Evolutionary conservation across 768 basidiomycete species (phyloP).

Genomic region (Lactarius deliciosus): DNA sequence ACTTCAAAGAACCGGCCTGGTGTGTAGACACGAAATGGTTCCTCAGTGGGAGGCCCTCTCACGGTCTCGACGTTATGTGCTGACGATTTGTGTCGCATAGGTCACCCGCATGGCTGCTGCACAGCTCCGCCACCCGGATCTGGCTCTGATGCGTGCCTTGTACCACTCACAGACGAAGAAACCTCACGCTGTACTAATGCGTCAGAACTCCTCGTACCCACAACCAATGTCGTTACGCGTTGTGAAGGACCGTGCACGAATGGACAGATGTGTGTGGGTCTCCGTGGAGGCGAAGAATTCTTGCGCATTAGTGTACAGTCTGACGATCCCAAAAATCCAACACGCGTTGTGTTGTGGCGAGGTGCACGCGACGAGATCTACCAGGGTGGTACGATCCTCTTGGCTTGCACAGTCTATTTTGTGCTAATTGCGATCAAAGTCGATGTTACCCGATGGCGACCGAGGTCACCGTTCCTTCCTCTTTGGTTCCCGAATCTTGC

Average conservation of each 20-base stretch:
- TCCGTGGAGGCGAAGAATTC: conserved; percentile 50
- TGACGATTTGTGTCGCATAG: conserved; percentile 34
- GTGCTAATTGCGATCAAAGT: conserved; percentile 42
- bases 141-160: conserved; percentile 32
- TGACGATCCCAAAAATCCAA: conserved; percentile 15
- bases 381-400: conserved; percentile 53
- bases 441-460: conserved; percentile 47
- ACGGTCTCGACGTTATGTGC: not conserved
- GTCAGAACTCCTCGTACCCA: conserved; percentile 44
- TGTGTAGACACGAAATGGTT: conserved; percentile 26
- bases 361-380: conserved; percentile 65
- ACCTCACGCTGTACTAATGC: conserved; percentile 57
- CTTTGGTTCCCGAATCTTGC: conserved; percentile 41
- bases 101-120: conserved; percentile 30
- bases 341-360: conserved; percentile 64
- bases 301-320: conserved; percentile 52
- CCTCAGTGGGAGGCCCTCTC: conserved; percentile 35
- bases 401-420: not conserved
- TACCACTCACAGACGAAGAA: conserved; percentile 44
- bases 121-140: conserved; percentile 26
- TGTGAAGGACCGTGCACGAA: conserved; percentile 46
- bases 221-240: conserved; percentile 34
- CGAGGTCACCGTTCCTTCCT: conserved; percentile 45
- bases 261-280: conserved; percentile 52
- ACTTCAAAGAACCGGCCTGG: conserved; percentile 25